Evolutionary conservation across 2,329 filamentous ascomycete species (phyloP), one percentile per base, ranked within the genome.

Genomic region (Pyrenochaeta sp.): DNA sequence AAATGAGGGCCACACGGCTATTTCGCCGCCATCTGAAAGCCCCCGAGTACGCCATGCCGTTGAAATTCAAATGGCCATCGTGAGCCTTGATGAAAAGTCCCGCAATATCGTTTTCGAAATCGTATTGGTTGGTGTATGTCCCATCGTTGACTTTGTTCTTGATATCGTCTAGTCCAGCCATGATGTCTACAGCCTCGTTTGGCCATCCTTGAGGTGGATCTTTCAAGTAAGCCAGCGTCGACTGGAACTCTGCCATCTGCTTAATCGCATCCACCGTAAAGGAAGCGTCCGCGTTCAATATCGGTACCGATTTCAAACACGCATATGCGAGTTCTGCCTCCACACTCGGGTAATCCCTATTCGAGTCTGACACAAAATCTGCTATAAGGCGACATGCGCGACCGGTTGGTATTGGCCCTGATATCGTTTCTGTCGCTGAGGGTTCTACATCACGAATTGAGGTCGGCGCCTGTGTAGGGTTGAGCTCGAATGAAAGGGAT

Each of bases 71-170:
- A 50, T 65, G 68, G 0, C 68, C 68, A 41, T 71, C 68, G 27
- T 69, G 63, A 6, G 63, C 65, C 43, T 67, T 67, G 34, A 52
- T 46, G 7, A 71, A 35, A 18, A 71, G 45, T 1, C 41, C 41
- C 7, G 67, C 61, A 40, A 71, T 68, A 24, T 68, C 73, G 13
- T 50, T 53, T 49, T 76, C 72, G 18, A 75, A 73, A 27, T 74
- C 72, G 39, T 68, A 75, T 43, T 75, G 72, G 35, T 71, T 74
- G 5, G 48, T 51, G 38, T 74, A 76, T 3, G 44, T 44, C 3
- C 59, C 61, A 11, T 55, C 51, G 1, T 58, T 44, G 3, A 75
- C 59, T 23, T 66, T 67, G 3, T 50, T 54, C 11, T 44, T 46
- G 15, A 76, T 69, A 6, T 68, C 55, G 5, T 74, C 63, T 13